Evolutionary conservation across 257 asterid genomes (phyloP).

Genomic region (Asclepias syriaca): DNA sequence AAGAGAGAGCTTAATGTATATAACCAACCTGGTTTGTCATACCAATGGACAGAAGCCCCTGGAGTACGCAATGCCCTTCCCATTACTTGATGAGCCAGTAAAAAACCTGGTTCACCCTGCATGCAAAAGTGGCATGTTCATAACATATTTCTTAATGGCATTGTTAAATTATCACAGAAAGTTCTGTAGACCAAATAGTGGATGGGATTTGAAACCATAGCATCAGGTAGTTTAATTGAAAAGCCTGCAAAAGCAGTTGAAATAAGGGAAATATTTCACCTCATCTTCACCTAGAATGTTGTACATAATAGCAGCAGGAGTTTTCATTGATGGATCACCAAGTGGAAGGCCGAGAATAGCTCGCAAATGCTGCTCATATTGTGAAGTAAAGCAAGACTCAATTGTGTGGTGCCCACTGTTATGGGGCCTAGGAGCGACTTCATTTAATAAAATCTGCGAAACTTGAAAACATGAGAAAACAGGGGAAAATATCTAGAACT

Average conservation of each 20-base stretch:
- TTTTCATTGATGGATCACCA: constrained; percentile 88
- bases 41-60: constrained; percentile 96
- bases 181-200: not conserved
- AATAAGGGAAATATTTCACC: constrained; percentile 32
- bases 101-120: constrained; percentile 84
- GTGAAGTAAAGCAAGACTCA: constrained; percentile 87
- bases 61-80: constrained; percentile 66
- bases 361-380: constrained; percentile 89
- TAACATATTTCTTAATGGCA: not conserved
- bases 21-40: constrained; percentile 91
- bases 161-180: not conserved
- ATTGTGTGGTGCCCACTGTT: constrained; percentile 97
- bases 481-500: not conserved
- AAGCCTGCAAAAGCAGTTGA: not conserved
- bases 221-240: not conserved
- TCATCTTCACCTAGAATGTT: constrained; percentile 92
- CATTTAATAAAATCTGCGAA: constrained; percentile 72
- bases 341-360: constrained; percentile 96
- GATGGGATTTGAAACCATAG: not conserved
- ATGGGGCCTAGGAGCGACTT: constrained; percentile 99
- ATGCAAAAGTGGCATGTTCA: constrained; percentile 10
- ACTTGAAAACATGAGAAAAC: constrained; percentile 4
- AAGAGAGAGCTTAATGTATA: not conserved
- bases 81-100: constrained; percentile 62
- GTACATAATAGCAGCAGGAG: constrained; percentile 85